phyloP scores from a whole-genome alignment of 768 basidiomycete genomes.

The Tubosaeta sp. region DNA sequence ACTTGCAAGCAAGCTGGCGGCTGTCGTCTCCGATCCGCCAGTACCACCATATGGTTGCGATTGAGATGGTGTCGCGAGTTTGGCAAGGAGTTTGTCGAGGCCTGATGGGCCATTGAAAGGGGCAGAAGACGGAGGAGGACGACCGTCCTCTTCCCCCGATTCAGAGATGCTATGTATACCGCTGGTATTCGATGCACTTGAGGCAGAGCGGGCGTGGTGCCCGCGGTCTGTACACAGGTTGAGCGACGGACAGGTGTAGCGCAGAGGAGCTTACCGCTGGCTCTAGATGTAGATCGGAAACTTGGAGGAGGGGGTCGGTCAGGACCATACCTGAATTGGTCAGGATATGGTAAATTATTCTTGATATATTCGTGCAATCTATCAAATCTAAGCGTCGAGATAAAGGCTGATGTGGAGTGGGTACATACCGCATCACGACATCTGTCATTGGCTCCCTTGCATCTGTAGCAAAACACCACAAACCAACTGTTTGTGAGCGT shows the following conservation, averaged over 20 bases:
- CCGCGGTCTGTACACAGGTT: constrained; percentile 17
- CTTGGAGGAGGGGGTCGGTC: constrained; percentile 61
- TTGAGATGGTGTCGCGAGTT: constrained; percentile 28
- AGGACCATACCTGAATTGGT: constrained; percentile 66
- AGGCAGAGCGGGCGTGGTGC: constrained; percentile 27
- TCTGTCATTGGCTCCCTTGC: constrained; percentile 68
- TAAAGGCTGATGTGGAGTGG: not conserved
- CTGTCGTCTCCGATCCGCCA: constrained; percentile 29
- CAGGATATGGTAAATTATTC: constrained; percentile 64
- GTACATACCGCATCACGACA: constrained; percentile 59
- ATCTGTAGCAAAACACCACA: constrained; percentile 73
- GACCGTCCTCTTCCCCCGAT: constrained; percentile 26
- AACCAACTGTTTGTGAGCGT: constrained; percentile 53
- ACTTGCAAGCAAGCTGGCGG: constrained; percentile 44
- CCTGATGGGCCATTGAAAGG: constrained; percentile 30
- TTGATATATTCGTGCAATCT: constrained; percentile 68
- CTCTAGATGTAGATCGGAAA: constrained; percentile 31
- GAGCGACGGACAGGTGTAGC: not conserved
- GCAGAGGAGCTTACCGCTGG: constrained; percentile 20
- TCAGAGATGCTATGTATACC: constrained; percentile 35
- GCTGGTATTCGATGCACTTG: constrained; percentile 33
- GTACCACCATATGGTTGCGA: constrained; percentile 18
- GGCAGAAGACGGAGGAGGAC: constrained; percentile 7
- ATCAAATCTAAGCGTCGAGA: not conserved
- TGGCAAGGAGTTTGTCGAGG: constrained; percentile 43